Evolutionary conservation across 176 grass and related monocot species (phyloP), one percentile per base, ranked within the genome.

Genomic region (Oryza rufipogon): DNA sequence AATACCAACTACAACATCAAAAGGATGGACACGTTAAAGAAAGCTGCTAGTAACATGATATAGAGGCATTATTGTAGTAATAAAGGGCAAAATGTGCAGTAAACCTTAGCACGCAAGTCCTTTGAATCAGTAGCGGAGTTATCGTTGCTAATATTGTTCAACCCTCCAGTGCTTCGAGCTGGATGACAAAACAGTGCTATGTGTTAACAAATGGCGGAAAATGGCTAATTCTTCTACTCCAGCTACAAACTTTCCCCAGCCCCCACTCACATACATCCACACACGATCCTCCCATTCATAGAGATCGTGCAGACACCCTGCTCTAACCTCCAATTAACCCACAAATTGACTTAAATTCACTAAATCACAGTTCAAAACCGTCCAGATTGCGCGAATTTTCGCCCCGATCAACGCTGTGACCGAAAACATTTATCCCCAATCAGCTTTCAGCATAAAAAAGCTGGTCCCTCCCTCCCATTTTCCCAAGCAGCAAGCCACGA

Each of bases 41-140:
- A 83, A 78, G 17, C 4, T 34, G 14, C 3, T 73, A 66, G 81
- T 41, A 30, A 30, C 13, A 20, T 42, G 52, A 60, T 38, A 65
- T 32, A 80, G 69, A 54, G 12, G 56, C 19, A 20, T 58, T 60
- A 72, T 58, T 12, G 52, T 20, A 8, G 4, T 51, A 41, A 32
- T 77, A 58, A 44, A 83, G 15, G 71, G 33, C 17, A 26, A 70
- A 9, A 7, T 15, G 25, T 38, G 26, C 39, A 30, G 12, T 51
- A 78, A 88, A 93, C 96, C 96, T 95, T 98, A 25, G 91, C 93
- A 22, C 93, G 84, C 68, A 98, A 75, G 52, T 95, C 91, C 68
- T 92, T 95, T 33, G 96, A 86, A 75, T 95, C 87, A 7, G 85
- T 36, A 52, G 80, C 68, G 13, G 80, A 86, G 44, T 49, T 85